Evolutionary conservation across 176 grass and related monocot species (phyloP), one percentile per base, ranked within the genome.

Genomic region (Tuctoria greenei): DNA sequence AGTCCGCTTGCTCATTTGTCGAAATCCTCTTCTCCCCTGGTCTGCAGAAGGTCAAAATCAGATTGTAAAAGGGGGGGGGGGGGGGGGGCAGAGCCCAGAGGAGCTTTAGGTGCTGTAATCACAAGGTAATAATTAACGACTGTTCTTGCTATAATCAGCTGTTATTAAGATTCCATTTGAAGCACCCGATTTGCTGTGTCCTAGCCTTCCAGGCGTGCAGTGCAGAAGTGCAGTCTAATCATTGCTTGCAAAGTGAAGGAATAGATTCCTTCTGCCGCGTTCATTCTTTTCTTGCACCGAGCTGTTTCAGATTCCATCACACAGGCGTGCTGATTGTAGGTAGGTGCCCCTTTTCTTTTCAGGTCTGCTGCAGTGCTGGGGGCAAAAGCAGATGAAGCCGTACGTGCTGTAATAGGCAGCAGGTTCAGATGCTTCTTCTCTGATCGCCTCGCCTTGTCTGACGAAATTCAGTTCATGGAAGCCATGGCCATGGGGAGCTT

Each of bases 271-370:
- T 74, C 36, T 52, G 52, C 68, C 44, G 51, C 52, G 75, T 44
- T 67, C 62, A 88, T 83, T 88, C 80, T 74, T 88, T 83, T 68
- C 75, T 79, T 88, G 81, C 18, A 52, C 23, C 34, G 37, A 75
- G 70, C 61, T 69, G 64, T 41, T 84, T 79, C 28, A 80, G 64
- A 84, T 88, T 75, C 81, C 64, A 52, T 51, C 64, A 50, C 41
- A 73, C 61, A 61, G 31, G 43, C 62, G 43, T 4, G 74, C 67
- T 87, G 85, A 78, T 79, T 45, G 20, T 50, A 49, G 21, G 25
- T 50, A 49, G 21, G 25, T 41, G 9, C 35, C 21, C 20, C 63
- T 82, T 62, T 62, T 69, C 63, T 82, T 62, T 62, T 69, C 74
- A 71, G 74, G 43, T 83, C 26, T 12, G 28, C 14, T 44, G 41